Evolutionary conservation across 495 filamentous ascomycete species (phyloP), one percentile per base, ranked within the genome.

Genomic region (Neurospora cerealis): DNA sequence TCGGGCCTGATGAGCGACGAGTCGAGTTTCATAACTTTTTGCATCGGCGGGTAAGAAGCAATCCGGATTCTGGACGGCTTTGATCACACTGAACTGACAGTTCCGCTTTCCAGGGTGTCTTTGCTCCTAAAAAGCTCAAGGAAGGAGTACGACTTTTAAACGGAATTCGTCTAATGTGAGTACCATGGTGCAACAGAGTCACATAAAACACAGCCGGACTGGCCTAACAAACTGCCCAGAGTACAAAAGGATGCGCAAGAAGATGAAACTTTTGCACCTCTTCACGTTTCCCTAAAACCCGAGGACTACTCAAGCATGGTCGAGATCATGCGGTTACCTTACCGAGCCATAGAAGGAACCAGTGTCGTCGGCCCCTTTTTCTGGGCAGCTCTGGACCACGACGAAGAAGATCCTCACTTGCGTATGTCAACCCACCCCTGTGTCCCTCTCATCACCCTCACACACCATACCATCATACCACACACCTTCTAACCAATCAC

Each of bases 11-110:
- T 83, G 77, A 85, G 80, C 42, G 78, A 72, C 38, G 77, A 4
- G 85, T 87, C 80, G 87, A 89, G 71, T 88, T 88, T 77, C 80
- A 83, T 37, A 89, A 89, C 76, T 89, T 85, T 70, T 77, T 88
- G 4, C 79, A 83, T 41, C 85, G 80, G 40, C 78, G 80, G 75
- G 87, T 87, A 79, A 73, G 85, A 78, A 19, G 28, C 37, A 32
- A 37, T 41, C 24, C 71, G 13, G 44, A 6, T 69, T 48, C 8
- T 37, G 38, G 7, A n/a, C 54, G 5, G 24, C n/a, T 60, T 11
- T 38, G 37, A n/a, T 74, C 24, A 17, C 13, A 36, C 46, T 36
- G 37, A 34, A 24, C 24, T 37, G 73, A 40, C 34, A 48, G 60
- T n/a, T 38, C 5, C 46, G 15, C 69, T 39, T 28, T 13, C 3